A percentile compares a stretch with the other conserved stretches of the same genome.
phyloP scores from a whole-genome alignment of 1,284 basidiomycete genomes.

The Cryptococcus jaspeensis region DNA sequence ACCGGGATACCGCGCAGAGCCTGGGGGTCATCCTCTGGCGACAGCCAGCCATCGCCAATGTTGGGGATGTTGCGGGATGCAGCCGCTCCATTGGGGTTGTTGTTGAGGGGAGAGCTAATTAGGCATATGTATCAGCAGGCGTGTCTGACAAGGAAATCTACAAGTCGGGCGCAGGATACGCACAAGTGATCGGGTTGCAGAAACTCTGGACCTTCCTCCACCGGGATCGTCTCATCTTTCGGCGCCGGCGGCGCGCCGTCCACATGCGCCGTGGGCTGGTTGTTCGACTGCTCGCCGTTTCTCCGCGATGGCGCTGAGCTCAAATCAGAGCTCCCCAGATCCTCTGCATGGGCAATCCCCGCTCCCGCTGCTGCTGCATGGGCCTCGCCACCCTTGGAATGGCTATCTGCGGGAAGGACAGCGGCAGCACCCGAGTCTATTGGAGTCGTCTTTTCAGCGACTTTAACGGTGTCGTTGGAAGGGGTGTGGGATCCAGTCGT shows the following conservation, averaged over 20 bases:
- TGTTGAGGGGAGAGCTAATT: conserved; percentile 28
- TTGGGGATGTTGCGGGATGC: conserved; percentile 9
- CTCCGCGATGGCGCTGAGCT: too few relatives aligned
- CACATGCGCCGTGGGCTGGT: not conserved
- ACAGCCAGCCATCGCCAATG: conserved; percentile 42
- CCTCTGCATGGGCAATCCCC: too few relatives aligned
- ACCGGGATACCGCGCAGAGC: conserved; percentile 87
- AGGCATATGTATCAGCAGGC: not conserved
- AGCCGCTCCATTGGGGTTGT: conserved; percentile 19
- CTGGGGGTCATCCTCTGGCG: conserved; percentile 75
- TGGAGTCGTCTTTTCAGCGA: too few relatives aligned
- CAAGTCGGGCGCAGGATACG: not conserved
- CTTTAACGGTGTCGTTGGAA: too few relatives aligned
- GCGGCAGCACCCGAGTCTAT: too few relatives aligned
- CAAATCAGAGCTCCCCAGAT: too few relatives aligned
- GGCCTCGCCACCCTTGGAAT: too few relatives aligned
- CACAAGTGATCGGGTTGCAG: conserved; percentile 26
- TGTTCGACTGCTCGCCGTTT: too few relatives aligned
- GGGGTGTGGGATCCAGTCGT: too few relatives aligned
- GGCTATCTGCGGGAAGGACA: too few relatives aligned
- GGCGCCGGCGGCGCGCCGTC: not conserved
- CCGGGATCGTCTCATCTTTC: not conserved
- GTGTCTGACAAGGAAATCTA: not conserved
- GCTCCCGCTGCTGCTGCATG: too few relatives aligned
- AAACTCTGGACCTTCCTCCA: conserved; percentile 9